Evolutionary conservation across 305 asterid species (phyloP), one percentile per base, ranked within the genome.

Genomic region (Ilex paraguariensis): DNA sequence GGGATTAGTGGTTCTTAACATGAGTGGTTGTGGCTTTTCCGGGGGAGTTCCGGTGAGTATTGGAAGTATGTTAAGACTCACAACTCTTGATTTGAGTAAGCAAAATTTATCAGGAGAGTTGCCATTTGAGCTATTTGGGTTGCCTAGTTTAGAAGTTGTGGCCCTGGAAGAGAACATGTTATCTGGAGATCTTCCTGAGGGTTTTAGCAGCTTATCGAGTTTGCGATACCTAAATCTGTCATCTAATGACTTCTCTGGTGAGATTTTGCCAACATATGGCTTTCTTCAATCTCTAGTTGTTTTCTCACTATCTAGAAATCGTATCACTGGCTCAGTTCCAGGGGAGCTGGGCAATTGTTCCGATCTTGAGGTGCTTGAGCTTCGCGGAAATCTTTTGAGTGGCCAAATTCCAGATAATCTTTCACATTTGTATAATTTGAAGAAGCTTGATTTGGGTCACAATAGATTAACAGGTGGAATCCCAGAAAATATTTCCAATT

Each of bases 151-250:
- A 72, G 78, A 76, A 58, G 74, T 73, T 15, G 91, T 88, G 70
- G 88, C 87, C 46, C 77, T 88, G 71, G 79, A 86, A 52, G 87
- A 82, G 63, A 88, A 88, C 66, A 67, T 61, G 6, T 68, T 88
- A 3, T 81, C 82, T 56, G 93, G 95, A 32, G 73, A 75, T 67
- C 66, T 85, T 77, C 95, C 95, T 57, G 91, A 87, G 78, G 97
- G 97, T 33, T 87, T 89, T 76, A 84, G 97, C 75, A 87, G 97
- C 74, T 72, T 87, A 71, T 84, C 93, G 13, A 46, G 90, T 70
- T 73, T 89, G 78, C 77, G 75, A 63, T 69, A 73, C 69, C 84
- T 89, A 61, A 87, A 89, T 70, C 87, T 89, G 28, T 89, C 95
- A 0, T 73, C 80, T 2, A 89, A 89, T 79, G 61, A 67, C 57